These are phyloP conservation scores for Aspergillus viridinutans DNA, from an alignment of 2,329 filamentous ascomycete species.

Conservation along the genomic window DNA sequence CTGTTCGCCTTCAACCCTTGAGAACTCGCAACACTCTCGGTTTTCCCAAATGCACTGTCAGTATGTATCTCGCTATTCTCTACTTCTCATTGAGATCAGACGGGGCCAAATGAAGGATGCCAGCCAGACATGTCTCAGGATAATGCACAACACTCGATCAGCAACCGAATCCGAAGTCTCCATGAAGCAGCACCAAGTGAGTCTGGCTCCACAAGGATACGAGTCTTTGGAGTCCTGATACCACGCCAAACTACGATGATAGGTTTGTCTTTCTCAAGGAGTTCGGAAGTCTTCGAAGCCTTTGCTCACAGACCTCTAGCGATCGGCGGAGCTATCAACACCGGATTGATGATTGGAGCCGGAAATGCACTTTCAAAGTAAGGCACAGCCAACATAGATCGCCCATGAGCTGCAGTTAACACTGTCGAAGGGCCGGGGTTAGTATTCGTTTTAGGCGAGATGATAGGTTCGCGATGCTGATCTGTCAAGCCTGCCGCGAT, in stretches of 20 bases:
- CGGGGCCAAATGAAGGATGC: neutral
- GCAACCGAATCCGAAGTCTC: neutral
- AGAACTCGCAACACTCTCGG: neutral
- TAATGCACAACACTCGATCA: neutral
- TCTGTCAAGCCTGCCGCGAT: slow-evolving; percentile 29
- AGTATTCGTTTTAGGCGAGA: slow-evolving; percentile 2
- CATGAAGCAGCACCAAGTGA: neutral
- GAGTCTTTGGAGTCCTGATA: slow-evolving; percentile 2
- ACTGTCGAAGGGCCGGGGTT: slow-evolving; percentile 23
- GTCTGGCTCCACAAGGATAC: neutral
- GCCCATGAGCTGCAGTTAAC: slow-evolving; percentile 1
- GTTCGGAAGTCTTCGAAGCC: neutral
- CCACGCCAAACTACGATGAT: slow-evolving; percentile 9
- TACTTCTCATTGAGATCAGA: neutral
- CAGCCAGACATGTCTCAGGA: neutral
- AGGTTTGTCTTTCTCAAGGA: slow-evolving; percentile 6
- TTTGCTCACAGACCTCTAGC: slow-evolving; percentile 15
- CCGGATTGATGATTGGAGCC: slow-evolving; percentile 28
- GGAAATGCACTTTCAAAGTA: slow-evolving; percentile 27
- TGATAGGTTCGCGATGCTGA: neutral
- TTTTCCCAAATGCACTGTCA: neutral
- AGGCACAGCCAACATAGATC: neutral
- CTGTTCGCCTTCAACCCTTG: neutral
- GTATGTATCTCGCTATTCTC: neutral
- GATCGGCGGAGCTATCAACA: slow-evolving; percentile 29